These are phyloP conservation scores for Cryptococcus sp. DNA, from an alignment of 1,284 basidiomycete genomes.

Conservation along the genomic window DNA sequence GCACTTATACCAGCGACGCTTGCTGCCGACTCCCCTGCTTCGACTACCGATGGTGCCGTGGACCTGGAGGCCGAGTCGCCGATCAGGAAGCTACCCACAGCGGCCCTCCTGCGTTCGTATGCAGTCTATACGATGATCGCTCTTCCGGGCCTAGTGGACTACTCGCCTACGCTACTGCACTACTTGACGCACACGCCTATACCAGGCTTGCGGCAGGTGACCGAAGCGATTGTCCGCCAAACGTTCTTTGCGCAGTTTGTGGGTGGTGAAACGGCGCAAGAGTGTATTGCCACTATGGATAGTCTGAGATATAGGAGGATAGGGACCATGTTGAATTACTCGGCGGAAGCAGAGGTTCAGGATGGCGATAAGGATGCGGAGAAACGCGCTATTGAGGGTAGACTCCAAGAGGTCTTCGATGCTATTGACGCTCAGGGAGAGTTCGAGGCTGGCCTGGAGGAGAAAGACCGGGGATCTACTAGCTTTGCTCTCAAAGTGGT, in stretches of 20 bases:
- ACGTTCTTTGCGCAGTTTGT: conserved; percentile 89
- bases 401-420: conserved; percentile 69
- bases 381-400: conserved; percentile 63
- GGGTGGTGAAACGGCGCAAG: conserved; percentile 77
- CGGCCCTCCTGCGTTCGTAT: conserved; percentile 67
- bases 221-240: conserved; percentile 69
- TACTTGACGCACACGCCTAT: conserved; percentile 59
- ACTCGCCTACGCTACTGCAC: conserved; percentile 70
- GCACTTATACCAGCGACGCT: background rate
- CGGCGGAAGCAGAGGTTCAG: conserved; percentile 74
- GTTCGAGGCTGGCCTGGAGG: conserved; percentile 63
- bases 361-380: conserved; percentile 35
- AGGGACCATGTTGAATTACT: conserved; percentile 80
- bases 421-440: conserved; percentile 75
- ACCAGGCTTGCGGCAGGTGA: conserved; percentile 67
- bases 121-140: conserved; percentile 79
- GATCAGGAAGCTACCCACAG: conserved; percentile 20
- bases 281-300: conserved; percentile 66
- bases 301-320: conserved; percentile 67
- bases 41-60: background rate
- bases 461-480: conserved; percentile 59
- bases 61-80: background rate
- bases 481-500: conserved; percentile 83
- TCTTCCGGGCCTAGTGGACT: conserved; percentile 73
- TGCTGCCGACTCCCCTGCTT: background rate